Percentiles rank a stretch among this genome's conserved stretches.
phyloP scores from a whole-genome alignment of 208 protist species.

The Leishmania turanica region DNA sequence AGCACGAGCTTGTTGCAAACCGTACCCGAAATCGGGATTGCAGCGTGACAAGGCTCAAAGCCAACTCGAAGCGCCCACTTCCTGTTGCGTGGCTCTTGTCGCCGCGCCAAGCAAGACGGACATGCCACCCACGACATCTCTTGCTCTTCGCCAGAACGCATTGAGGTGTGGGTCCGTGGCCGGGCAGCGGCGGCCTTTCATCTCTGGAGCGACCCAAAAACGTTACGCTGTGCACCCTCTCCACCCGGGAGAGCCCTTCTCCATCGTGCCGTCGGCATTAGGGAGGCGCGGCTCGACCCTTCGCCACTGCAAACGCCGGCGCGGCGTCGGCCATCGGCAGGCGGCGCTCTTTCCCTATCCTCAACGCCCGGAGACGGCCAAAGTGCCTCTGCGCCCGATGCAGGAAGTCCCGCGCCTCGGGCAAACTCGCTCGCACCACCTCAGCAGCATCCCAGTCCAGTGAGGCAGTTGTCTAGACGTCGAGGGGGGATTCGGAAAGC shows the following conservation, averaged over 20 bases:
- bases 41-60: background rate
- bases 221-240: background rate
- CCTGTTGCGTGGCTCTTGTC: background rate
- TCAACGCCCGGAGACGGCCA: background rate
- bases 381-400: background rate
- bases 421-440: background rate
- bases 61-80: background rate
- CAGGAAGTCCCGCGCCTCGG: background rate
- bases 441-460: background rate
- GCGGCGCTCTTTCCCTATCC: background rate
- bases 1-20: background rate
- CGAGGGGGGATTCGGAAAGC: background rate
- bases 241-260: constrained; percentile 1
- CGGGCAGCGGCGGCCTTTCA: constrained; percentile 1
- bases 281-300: background rate
- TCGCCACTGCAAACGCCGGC: background rate
- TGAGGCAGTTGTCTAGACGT: constrained; percentile 9
- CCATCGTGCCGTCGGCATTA: background rate
- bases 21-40: background rate
- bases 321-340: background rate
- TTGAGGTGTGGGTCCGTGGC: background rate
- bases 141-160: background rate
- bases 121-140: background rate
- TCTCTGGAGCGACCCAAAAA: background rate
- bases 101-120: background rate